Conservation (phyloP, 2,329 filamentous ascomycete genomes). For the Aschersonia sp. region DNA sequence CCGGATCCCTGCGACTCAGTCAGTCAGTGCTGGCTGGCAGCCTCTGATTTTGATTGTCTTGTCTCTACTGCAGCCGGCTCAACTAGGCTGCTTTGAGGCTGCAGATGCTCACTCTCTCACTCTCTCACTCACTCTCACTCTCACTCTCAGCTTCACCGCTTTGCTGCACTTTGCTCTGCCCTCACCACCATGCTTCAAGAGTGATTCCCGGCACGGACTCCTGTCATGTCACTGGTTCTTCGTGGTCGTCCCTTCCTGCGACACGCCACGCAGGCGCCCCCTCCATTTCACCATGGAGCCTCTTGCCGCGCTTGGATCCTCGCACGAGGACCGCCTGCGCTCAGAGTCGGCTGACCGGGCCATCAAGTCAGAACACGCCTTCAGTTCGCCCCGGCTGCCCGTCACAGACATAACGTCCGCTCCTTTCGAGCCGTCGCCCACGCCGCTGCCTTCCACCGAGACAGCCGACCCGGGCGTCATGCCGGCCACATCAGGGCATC, state of each 20-base stretch:
- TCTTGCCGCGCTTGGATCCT: constrained; percentile 7
- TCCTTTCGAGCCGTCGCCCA: constrained; percentile 13
- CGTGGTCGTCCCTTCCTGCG: not conserved
- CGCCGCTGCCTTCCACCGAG: constrained; percentile 17
- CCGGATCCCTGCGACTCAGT: too few relatives aligned
- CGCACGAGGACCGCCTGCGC: constrained; percentile 12
- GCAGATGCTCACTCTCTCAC: too few relatives aligned
- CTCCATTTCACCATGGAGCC: constrained; percentile 13
- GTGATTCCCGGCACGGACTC: too few relatives aligned
- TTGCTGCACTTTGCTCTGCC: too few relatives aligned
- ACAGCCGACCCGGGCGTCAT: constrained; percentile 10
- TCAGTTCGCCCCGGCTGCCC: constrained; percentile 10
- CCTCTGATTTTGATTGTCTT: too few relatives aligned
- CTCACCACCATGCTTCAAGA: too few relatives aligned
- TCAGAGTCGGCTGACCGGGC: constrained; percentile 12
- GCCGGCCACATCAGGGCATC: constrained; percentile 8
- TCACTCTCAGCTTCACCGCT: too few relatives aligned
- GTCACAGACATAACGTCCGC: constrained; percentile 8
- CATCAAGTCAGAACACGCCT: constrained; percentile 11
- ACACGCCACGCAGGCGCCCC: not conserved
- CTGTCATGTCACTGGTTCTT: too few relatives aligned
- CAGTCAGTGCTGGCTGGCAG: too few relatives aligned
- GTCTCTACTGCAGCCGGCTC: too few relatives aligned
- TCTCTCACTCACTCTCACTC: too few relatives aligned
- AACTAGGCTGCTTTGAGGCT: too few relatives aligned